Conservation (phyloP, 768 basidiomycete species). For the Suillus fuscotomentosus region DNA sequence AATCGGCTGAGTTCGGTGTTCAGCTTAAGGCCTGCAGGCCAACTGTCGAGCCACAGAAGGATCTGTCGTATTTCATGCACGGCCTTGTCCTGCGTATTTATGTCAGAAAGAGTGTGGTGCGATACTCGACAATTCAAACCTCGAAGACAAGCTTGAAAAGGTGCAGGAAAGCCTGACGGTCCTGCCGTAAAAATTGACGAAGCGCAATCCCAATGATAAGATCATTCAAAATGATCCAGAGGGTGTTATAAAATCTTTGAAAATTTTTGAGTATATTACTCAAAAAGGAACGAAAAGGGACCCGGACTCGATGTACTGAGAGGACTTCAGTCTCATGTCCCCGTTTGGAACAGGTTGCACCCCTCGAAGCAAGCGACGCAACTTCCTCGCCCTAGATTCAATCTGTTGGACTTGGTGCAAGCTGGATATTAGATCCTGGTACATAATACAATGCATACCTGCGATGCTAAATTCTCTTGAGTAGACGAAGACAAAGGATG, state of each 20-base stretch:
- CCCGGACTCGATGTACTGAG: slow-evolving; percentile 64
- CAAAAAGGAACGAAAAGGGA: background rate
- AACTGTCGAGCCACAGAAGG: slow-evolving; percentile 85
- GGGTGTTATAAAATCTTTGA: slow-evolving; percentile 80
- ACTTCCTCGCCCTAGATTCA: slow-evolving; percentile 51
- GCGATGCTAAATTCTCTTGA: slow-evolving; percentile 24
- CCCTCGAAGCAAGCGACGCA: slow-evolving; percentile 38
- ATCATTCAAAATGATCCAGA: slow-evolving; percentile 93
- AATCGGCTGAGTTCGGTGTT: slow-evolving; percentile 92
- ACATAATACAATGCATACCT: slow-evolving; percentile 15
- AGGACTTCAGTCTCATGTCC: slow-evolving; percentile 38
- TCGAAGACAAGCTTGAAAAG: slow-evolving; percentile 36
- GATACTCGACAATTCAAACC: slow-evolving; percentile 30
- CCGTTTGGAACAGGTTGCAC: slow-evolving; percentile 35
- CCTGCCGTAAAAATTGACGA: slow-evolving; percentile 69
- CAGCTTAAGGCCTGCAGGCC: slow-evolving; percentile 95
- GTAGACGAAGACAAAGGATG: slow-evolving; percentile 7
- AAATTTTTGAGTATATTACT: background rate
- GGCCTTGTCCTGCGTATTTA: slow-evolving; percentile 16
- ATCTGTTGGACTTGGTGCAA: slow-evolving; percentile 53
- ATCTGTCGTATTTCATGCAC: slow-evolving; percentile 43
- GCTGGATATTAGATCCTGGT: background rate
- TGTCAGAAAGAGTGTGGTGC: background rate
- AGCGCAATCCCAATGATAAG: slow-evolving; percentile 78
- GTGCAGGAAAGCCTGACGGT: slow-evolving; percentile 47